Evolutionary conservation across 2,329 filamentous ascomycete species (phyloP).

Genomic region (Aspergillus pseudonomiae): DNA sequence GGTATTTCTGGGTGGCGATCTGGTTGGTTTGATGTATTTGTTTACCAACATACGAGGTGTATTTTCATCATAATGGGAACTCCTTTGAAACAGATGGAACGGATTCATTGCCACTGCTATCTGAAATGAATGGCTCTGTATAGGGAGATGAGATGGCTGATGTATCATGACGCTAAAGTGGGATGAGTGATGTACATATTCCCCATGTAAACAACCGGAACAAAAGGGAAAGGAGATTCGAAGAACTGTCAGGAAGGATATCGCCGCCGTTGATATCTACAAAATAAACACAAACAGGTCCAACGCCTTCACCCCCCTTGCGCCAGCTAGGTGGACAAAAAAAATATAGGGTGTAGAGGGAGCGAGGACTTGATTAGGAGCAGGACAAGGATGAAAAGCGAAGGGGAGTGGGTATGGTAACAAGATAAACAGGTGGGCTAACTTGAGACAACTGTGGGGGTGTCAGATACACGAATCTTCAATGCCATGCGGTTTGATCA

Average conservation of each 20-base stretch:
- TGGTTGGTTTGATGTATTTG: neutral
- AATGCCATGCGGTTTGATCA: constrained; percentile 15
- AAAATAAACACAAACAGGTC: neutral
- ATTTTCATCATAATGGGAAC: neutral
- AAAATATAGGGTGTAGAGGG: constrained; percentile 7
- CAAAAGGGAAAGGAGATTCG: neutral
- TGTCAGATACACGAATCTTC: neutral
- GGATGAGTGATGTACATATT: neutral
- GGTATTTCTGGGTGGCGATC: neutral
- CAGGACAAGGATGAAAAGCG: neutral
- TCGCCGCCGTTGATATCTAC: neutral
- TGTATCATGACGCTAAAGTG: neutral
- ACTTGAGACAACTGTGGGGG: neutral
- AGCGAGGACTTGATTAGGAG: neutral
- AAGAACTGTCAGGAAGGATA: no score
- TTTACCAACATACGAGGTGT: neutral
- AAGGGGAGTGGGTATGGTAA: constrained; percentile 5
- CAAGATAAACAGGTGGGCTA: neutral
- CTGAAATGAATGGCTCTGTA: neutral
- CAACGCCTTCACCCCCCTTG: neutral
- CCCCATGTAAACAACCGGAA: neutral
- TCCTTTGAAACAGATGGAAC: neutral
- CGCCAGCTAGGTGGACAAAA: neutral
- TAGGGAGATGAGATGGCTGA: constrained; percentile 1
- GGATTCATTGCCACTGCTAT: neutral